Base-by-base conservation (phyloP, 345 rosid species). In the Nasturtium officinale region DNA sequence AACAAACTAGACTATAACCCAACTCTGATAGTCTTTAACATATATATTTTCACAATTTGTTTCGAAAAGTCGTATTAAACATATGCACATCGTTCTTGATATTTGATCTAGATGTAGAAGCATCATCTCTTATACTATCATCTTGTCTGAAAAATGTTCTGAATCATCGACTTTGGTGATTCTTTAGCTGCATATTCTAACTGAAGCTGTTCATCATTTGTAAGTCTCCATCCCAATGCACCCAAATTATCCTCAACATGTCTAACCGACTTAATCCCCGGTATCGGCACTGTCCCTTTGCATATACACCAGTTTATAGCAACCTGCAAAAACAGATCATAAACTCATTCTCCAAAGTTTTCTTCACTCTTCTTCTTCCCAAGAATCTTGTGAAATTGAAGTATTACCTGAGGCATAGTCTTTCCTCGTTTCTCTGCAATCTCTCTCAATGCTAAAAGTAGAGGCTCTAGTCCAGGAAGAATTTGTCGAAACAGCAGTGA, bases 271-370 rank as follows among this genome's bases (percentile, higher is more conserved):
- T 91, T 91, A 7, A 94, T 86, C 43, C 97, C 97, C 2, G 97
- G 98, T 74, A 94, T 94, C 0, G 97, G 98, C 29, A 94, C 82
- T 15, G 96, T 75, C 23, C 96, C 97, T 67, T 89, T 88, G 75
- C 95, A 79, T 63, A 91, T 87, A 85, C 97, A 94, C 97, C 97
- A 89, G 82, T 94, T 89, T 75, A 94, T 83, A 15, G 98, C 97
- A 9, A 93, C 91, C 96, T 93, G 63, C 61, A 13, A 68, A 7
- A 32, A 6, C 11, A 66, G 2, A 23, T 54, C 5, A 13, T 5
- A 29, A 21, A 30, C 42, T 40, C 66, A 48, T 32, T 52, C 48
- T 30, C 42, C 32, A 33, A 76, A 35, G 18, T 76, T 9, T 9
- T 33, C 54, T 7, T 40, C 51, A 42, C 42, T 43, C 2, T 21